Base-by-base conservation (phyloP, 345 rosid species). In the Lagerstroemia speciosa region DNA sequence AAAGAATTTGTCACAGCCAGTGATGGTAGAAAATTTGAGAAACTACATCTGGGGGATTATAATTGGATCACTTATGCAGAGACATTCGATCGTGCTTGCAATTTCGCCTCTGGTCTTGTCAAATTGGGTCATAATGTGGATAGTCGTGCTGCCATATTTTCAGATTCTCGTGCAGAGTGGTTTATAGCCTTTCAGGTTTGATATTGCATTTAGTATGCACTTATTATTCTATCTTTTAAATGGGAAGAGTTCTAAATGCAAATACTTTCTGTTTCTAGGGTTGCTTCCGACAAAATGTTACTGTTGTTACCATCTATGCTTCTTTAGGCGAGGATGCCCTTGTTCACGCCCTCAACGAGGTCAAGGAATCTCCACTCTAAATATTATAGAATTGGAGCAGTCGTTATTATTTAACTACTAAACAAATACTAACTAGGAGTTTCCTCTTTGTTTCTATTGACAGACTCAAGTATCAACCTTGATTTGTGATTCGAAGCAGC, bases 161-260 rank as follows among this genome's bases (percentile, higher is more conserved):
- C 97, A 6, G 98, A 93, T 37, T 90, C 98, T 67, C 79, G 83
- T 37, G 90, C 89, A 4, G 97, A 90, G 74, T 93, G 98, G 98
- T 76, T 82, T 68, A 85, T 87, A 72, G 93, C 97, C 29, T 83
- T 87, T 62, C 97, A 88, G 89, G 97, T 88, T 71, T 53, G 20
- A 32, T 8, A 1, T 79, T 31, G 31, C 20, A n/a, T 10, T 70
- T 33, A 52, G 68, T 9, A 45, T 19, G 30, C 4, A 6, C 61
- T 6, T 24, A 8, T 26, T n/a, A 8, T 55, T 55, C 15, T 24
- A 22, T 24, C 24, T 55, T 55, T n/a, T 55, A 24, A 9, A 14
- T 55, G 24, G 30, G 61, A 26, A 55, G 61, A 6, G 30, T 55
- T 24, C 31, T 55, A 7, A 55, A 19, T 64, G 17, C 22, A 71